These are phyloP conservation scores for Maudiozyma turicensis DNA, from an alignment of 805 yeast genomes.

Conservation along the genomic window DNA sequence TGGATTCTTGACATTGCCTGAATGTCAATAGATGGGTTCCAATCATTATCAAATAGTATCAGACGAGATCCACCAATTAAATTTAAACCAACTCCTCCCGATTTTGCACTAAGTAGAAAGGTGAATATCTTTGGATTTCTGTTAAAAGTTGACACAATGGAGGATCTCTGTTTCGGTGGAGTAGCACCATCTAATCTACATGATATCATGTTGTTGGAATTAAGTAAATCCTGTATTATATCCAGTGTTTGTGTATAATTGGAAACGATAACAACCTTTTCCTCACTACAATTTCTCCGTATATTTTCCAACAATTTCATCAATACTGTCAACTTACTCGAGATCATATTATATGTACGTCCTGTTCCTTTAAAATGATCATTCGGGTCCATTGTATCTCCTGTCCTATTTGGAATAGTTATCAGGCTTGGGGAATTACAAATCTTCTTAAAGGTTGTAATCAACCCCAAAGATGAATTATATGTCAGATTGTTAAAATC, in stretches of 20 bases:
- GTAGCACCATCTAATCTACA: slow-evolving; percentile 79
- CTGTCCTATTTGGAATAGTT: background rate
- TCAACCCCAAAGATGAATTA: slow-evolving; percentile 51
- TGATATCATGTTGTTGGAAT: slow-evolving; percentile 40
- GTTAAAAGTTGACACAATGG: slow-evolving; percentile 63
- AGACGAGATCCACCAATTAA: slow-evolving; percentile 82
- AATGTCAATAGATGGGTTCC: slow-evolving; percentile 90
- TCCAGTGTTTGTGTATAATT: slow-evolving; percentile 84
- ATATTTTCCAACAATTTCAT: slow-evolving; percentile 47
- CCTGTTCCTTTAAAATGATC: slow-evolving; percentile 31
- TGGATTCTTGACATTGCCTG: slow-evolving; percentile 96
- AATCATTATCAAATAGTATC: slow-evolving; percentile 82
- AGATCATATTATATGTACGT: slow-evolving; percentile 12
- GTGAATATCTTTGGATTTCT: slow-evolving; percentile 40
- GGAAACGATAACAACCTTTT: slow-evolving; percentile 78
- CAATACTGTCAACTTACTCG: slow-evolving; percentile 61
- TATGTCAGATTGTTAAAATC: slow-evolving; percentile 23
- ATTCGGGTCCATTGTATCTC: slow-evolving; percentile 8
- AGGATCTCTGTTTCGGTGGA: slow-evolving; percentile 53
- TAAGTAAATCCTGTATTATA: slow-evolving; percentile 50
- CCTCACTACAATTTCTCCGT: slow-evolving; percentile 33
- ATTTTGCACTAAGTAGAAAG: slow-evolving; percentile 74
- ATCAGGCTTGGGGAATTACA: slow-evolving; percentile 74
- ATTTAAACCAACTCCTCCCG: slow-evolving; percentile 92
- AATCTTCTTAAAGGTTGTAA: slow-evolving; percentile 65